These are phyloP conservation scores for Metschnikowia koreensis DNA, from an alignment of 805 yeast genomes.

Conservation along the genomic window DNA sequence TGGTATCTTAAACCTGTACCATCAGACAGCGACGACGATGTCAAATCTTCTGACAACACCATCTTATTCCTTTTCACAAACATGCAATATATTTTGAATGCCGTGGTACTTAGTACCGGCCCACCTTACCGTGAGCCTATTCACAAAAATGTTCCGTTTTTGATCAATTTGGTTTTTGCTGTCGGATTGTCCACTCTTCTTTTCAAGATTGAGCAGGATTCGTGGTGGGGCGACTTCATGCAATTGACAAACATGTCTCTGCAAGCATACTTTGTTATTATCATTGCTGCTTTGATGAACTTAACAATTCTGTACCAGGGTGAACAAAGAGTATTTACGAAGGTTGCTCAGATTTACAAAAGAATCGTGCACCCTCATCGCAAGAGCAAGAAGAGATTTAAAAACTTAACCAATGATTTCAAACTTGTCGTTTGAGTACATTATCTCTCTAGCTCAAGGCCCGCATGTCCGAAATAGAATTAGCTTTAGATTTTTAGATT, in stretches of 20 bases:
- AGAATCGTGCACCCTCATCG: conserved; percentile 25
- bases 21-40: conserved; percentile 70
- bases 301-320: conserved; percentile 46
- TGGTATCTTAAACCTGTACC: conserved; percentile 86
- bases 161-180: conserved; percentile 56
- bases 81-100: conserved; percentile 84
- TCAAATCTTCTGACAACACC: conserved; percentile 87
- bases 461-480: too few species aligned
- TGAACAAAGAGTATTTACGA: conserved; percentile 43
- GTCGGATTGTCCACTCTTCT: conserved; percentile 48
- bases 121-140: conserved; percentile 89
- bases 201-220: conserved; percentile 52
- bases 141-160: conserved; percentile 64
- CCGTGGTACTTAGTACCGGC: conserved; percentile 83
- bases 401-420: conserved; percentile 18
- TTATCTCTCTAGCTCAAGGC: neutral
- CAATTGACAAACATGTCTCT: conserved; percentile 65
- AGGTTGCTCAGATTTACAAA: conserved; percentile 41
- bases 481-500: neutral
- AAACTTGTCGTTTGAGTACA: neutral
- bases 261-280: conserved; percentile 51
- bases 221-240: conserved; percentile 64
- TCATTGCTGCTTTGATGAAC: conserved; percentile 48
- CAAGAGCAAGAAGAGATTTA: conserved; percentile 35
- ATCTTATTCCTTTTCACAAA: conserved; percentile 76